Evolutionary conservation across 257 asterid genomes (phyloP), one percentile per base, ranked within the genome.

Genomic region (Solanum gracilifrons): DNA sequence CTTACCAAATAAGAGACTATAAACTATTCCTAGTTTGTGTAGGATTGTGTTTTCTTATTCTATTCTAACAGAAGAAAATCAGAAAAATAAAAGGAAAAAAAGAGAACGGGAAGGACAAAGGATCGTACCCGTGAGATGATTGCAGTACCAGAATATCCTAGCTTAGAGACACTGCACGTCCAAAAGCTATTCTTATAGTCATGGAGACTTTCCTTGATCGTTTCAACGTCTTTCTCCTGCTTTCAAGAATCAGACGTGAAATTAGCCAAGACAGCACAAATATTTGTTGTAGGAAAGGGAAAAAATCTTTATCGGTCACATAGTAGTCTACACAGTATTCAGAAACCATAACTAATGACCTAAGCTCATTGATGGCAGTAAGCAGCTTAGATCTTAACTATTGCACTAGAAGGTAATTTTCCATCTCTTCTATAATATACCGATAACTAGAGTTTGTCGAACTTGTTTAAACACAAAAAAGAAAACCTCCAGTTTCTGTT

Each of bases 101-200:
- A 41, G 4, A 46, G 27, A 51, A 16, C 39, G 3, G 5, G 31
- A 29, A 73, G 75, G 77, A 72, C 43, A 84, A 82, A 74, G 72
- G 32, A 77, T 62, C 83, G 86, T 92, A 96, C 99, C 92, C 98
- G 94, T 79, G 99, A 97, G 90, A 97, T 94, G 88, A 97, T 92
- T 87, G 99, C 98, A 66, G 99, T 92, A 85, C 99, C 99, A 51
- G 99, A 94, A 91, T 97, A 97, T 64, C 99, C 99, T 89, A 93
- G 95, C 87, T 97, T 97, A 15, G 98, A 89, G 85, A 92, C 93
- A 86, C 99, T 97, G 83, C 99, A 97, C 3, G 96, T 94, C 99
- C 99, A 97, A 90, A 93, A 95, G 92, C 96, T 95, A 90, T 94
- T 90, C 86, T 94, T 92, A 86, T 94, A 97, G 87, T 95, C 98